Conservation (phyloP, 179 eudicot species). For the Carnegiea gigantea region DNA sequence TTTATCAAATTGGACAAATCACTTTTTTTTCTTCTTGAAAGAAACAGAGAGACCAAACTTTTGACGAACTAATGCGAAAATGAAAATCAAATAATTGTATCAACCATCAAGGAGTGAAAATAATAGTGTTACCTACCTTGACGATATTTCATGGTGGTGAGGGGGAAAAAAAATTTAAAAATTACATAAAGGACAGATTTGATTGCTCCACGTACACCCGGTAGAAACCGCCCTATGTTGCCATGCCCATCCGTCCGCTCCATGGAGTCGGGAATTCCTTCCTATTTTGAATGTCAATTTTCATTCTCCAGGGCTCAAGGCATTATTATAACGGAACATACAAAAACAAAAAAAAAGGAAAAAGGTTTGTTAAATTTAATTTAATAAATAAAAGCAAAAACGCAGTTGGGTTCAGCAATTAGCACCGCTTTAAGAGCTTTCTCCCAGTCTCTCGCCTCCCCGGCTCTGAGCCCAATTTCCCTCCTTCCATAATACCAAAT, state of each 20-base stretch:
- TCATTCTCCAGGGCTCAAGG: background rate
- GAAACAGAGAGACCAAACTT: no score
- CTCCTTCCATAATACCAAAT: background rate
- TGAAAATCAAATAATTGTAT: no score
- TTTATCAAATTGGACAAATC: no score
- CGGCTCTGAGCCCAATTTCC: slow-evolving; percentile 22
- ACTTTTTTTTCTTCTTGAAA: no score
- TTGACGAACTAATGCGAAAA: no score
- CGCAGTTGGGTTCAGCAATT: background rate
- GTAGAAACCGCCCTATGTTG: slow-evolving; percentile 1
- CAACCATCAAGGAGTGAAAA: no score
- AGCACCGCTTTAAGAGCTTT: slow-evolving; percentile 12
- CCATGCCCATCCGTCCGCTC: background rate
- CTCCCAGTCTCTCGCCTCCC: slow-evolving; percentile 17
- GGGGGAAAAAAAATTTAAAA: background rate
- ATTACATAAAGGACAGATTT: background rate
- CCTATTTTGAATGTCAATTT: background rate
- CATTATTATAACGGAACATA: background rate
- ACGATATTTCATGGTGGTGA: no score
- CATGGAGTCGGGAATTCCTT: background rate
- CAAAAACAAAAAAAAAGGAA: background rate
- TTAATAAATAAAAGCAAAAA: background rate
- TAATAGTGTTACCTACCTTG: no score
- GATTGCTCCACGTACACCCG: background rate
- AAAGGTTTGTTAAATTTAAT: background rate